phyloP scores from a whole-genome alignment of 495 filamentous ascomycete species.

The Cenococcum geophilum region DNA sequence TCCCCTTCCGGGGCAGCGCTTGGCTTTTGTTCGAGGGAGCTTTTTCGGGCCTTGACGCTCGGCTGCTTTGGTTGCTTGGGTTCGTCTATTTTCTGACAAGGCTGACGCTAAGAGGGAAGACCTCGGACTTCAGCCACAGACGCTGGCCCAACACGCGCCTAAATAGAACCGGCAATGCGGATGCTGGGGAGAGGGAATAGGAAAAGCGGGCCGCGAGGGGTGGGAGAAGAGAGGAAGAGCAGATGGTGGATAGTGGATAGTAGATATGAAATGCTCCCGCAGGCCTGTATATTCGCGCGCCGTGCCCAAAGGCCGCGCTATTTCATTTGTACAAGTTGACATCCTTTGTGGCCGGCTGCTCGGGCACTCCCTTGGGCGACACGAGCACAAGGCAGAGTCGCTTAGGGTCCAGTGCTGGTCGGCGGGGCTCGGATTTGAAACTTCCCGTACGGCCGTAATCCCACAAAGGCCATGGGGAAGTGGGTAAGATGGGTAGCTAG shows the following conservation, averaged over 20 bases:
- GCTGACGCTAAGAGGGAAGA: neutral
- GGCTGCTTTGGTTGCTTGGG: constrained; percentile 1
- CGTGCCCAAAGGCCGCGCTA: too few species aligned
- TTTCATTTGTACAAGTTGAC: too few species aligned
- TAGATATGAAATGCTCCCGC: too few species aligned
- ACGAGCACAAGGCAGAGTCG: neutral
- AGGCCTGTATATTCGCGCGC: too few species aligned
- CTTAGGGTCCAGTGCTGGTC: neutral
- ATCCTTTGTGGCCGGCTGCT: neutral
- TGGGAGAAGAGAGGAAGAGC: neutral
- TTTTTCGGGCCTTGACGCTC: neutral
- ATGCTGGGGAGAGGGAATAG: neutral
- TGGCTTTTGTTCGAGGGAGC: constrained; percentile 17
- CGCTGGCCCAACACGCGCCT: neutral
- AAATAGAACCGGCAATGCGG: neutral
- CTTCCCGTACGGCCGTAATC: neutral
- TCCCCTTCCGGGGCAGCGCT: constrained; percentile 12
- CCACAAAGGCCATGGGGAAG: too few species aligned
- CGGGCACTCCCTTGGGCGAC: neutral
- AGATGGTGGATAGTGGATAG: too few species aligned
- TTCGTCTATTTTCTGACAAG: constrained; percentile 1
- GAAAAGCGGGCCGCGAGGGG: neutral
- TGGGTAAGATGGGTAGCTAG: too few species aligned
- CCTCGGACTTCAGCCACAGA: neutral
- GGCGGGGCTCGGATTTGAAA: neutral